Conservation (phyloP, 2,329 filamentous ascomycete species). For the Pseudogymnoascus sp. region DNA sequence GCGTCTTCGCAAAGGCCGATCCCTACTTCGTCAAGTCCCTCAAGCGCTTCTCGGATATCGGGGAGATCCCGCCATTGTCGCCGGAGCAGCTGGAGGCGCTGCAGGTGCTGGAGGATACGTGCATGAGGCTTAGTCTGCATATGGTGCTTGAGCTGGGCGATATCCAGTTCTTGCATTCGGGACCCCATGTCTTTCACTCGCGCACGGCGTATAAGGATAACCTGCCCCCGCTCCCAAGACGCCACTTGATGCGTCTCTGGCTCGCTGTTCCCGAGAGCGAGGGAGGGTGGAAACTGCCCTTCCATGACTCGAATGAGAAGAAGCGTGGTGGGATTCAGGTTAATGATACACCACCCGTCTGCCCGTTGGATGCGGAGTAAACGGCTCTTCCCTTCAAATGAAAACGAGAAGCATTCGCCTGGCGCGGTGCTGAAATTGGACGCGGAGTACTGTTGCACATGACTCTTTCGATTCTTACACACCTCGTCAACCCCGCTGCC, state of each 20-base stretch:
- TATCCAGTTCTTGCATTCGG: slow-evolving; percentile 72
- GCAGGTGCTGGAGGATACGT: slow-evolving; percentile 67
- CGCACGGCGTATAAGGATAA: slow-evolving; percentile 72
- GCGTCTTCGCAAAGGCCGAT: slow-evolving; percentile 81
- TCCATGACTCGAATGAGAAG: slow-evolving; percentile 73
- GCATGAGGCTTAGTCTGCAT: slow-evolving; percentile 65
- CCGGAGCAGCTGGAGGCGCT: slow-evolving; percentile 61
- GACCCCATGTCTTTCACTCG: slow-evolving; percentile 73
- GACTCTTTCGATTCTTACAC: not conserved
- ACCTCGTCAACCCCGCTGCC: not conserved
- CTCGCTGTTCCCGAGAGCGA: slow-evolving; percentile 73
- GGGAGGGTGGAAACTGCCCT: slow-evolving; percentile 79
- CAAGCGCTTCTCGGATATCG: slow-evolving; percentile 63
- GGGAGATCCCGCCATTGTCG: slow-evolving; percentile 66
- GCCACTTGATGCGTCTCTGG: slow-evolving; percentile 81
- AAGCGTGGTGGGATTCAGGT: slow-evolving; percentile 88
- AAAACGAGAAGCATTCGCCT: not conserved
- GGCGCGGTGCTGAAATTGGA: not conserved
- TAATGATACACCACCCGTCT: slow-evolving; percentile 67
- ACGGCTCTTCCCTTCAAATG: not conserved
- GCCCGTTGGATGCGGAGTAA: slow-evolving; percentile 71
- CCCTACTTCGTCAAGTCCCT: slow-evolving; percentile 80
- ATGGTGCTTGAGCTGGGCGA: slow-evolving; percentile 84
- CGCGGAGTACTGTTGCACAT: not conserved
- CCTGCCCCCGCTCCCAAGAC: slow-evolving; percentile 58